phyloP scores from a whole-genome alignment of 345 rosid species.

The Linum lewisii region DNA sequence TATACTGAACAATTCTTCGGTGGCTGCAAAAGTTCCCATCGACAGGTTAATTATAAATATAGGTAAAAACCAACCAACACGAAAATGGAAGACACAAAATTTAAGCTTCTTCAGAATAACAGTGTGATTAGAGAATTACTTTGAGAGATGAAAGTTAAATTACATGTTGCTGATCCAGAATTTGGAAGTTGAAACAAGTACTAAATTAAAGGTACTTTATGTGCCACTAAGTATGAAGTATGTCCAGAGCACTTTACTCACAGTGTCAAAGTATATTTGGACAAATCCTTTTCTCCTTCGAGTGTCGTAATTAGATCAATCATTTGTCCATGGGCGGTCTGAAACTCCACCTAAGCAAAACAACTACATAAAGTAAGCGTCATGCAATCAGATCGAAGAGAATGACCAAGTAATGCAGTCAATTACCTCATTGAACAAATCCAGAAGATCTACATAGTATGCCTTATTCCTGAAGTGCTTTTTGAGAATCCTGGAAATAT shows the following conservation, averaged over 20 bases:
- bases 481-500: conserved; percentile 50
- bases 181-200: too few relatives aligned
- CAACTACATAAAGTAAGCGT: not conserved
- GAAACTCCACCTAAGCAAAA: conserved; percentile 30
- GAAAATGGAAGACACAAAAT: not conserved
- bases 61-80: not conserved
- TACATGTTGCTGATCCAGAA: too few relatives aligned
- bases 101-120: not conserved
- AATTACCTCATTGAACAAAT: conserved; percentile 52
- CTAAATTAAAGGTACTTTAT: not conserved
- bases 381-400: not conserved
- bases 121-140: too few relatives aligned
- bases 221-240: not conserved
- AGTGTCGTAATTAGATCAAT: conserved; percentile 35
- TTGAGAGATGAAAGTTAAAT: not conserved
- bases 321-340: conserved; percentile 41
- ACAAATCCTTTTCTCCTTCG: conserved; percentile 37
- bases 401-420: not conserved
- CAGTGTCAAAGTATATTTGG: conserved; percentile 27
- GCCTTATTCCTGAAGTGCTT: conserved; percentile 45
- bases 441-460: conserved; percentile 53
- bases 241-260: conserved; percentile 12
- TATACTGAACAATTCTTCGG: conserved; percentile 33
- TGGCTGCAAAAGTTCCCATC: conserved; percentile 21
- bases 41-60: not conserved